Evolutionary conservation across 345 rosid species (phyloP), one percentile per base, ranked within the genome.

Genomic region (Corymbia maculata): DNA sequence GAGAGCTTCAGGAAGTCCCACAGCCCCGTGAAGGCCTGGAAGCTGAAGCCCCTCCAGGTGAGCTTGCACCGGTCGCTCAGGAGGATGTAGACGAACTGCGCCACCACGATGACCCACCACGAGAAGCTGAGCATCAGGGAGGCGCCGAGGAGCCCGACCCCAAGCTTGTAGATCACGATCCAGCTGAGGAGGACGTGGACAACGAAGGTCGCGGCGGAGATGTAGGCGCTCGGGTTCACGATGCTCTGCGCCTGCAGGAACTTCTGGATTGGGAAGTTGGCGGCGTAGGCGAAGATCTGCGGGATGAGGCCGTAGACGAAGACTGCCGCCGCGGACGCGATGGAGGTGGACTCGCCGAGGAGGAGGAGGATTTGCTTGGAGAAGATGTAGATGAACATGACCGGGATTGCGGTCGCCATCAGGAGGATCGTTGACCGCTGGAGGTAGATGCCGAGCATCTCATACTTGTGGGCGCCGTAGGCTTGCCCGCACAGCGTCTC

Each of bases 401-500:
- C 50, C 2, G 94, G 95, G 52, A 95, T 88, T 4, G 93, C 97
- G 0, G 96, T 94, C 21, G 90, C 89, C 51, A 88, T 85, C 0
- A 96, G 92, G 44, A 95, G 94, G 50, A 95, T 53, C 9, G 95
- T 92, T 42, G 98, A 94, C 89, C 96, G 91, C 59, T 96, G 98
- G 44, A 96, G 92, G 89, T 96, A 96, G 44, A 95, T 66, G 3
- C 98, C 98, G 9, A 96, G 92, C 96, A 94, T 93, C 7, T 92
- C 95, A 82, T 91, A 93, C 75, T 93, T 94, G 24, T 91, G 93
- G 30, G 97, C 98, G 26, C 98, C 98, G 32, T 92, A 95, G 1
- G 97, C 97, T 94, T 96, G 98, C 24, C 98, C 98, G 79, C 98
- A 95, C 66, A 95, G 85, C 6, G 98, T 96, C 86, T 95, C 98